Conservation (phyloP, 495 filamentous ascomycete genomes). For the Aspergillus ellipticus region DNA sequence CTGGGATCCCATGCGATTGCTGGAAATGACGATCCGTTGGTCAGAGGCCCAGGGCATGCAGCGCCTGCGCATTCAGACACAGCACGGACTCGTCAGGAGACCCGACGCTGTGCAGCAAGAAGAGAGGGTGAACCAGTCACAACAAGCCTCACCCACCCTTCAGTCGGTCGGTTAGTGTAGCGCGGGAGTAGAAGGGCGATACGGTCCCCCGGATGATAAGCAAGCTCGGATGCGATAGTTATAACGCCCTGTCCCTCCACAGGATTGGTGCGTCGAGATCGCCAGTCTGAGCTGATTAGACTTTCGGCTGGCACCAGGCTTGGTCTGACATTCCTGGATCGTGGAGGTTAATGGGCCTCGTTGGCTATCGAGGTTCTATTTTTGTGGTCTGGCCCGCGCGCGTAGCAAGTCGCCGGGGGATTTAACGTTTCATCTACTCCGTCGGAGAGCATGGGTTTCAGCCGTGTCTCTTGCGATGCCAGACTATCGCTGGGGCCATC, state of each 20-base stretch:
- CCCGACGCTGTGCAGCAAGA: constrained; percentile 12
- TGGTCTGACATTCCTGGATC: neutral
- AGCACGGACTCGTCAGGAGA: constrained; percentile 23
- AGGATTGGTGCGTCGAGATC: neutral
- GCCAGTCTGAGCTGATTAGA: neutral
- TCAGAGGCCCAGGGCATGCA: neutral
- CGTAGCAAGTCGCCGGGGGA: neutral
- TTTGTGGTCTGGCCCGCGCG: neutral
- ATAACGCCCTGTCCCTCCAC: neutral
- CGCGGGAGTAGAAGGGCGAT: constrained; percentile 14
- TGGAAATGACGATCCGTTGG: constrained; percentile 11
- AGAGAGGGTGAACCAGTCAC: constrained; percentile 3
- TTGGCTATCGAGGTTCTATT: neutral
- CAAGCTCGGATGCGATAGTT: neutral
- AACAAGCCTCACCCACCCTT: constrained; percentile 7
- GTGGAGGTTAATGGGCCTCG: neutral
- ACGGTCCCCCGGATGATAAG: constrained; percentile 7
- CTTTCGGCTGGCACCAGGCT: neutral
- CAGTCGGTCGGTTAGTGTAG: constrained; percentile 11
- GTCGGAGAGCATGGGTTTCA: neutral
- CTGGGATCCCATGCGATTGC: constrained; percentile 8
- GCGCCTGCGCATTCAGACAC: constrained; percentile 7
- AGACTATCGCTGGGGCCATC: neutral
- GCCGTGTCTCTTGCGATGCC: neutral
- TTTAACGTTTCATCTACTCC: neutral